phyloP scores from a whole-genome alignment of 2,329 filamentous ascomycete genomes.

The Chrysoporthe austroafricana region DNA sequence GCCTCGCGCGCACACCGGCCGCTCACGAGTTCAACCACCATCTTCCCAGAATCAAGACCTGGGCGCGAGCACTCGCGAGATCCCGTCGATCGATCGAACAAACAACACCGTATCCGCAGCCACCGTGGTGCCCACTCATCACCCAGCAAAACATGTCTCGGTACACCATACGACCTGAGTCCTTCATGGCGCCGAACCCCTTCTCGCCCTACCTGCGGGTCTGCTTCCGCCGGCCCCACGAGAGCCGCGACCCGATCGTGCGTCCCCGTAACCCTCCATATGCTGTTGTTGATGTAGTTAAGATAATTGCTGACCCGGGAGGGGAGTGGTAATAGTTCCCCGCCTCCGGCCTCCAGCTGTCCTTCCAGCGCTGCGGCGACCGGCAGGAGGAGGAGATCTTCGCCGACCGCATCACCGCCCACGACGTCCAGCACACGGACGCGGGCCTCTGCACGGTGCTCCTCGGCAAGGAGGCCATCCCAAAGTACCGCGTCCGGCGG shows the following conservation, averaged over 20 bases:
- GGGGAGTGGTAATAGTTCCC: slow-evolving; percentile 7
- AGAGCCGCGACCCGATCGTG: slow-evolving; percentile 27
- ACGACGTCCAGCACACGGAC: slow-evolving; percentile 21
- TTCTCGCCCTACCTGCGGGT: slow-evolving; percentile 24
- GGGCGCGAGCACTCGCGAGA: too few relatives aligned
- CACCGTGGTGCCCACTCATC: not conserved
- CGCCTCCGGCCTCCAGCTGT: slow-evolving; percentile 28
- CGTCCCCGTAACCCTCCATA: slow-evolving; percentile 1
- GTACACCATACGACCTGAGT: slow-evolving; percentile 23
- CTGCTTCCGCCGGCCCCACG: slow-evolving; percentile 25
- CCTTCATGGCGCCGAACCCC: slow-evolving; percentile 22
- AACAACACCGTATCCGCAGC: not conserved
- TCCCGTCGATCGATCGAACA: too few relatives aligned
- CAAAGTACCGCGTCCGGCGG: slow-evolving; percentile 14
- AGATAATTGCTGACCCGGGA: not conserved
- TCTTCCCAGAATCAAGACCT: too few relatives aligned
- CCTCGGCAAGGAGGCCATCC: slow-evolving; percentile 20
- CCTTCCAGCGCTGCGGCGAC: slow-evolving; percentile 21
- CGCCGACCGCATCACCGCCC: slow-evolving; percentile 23
- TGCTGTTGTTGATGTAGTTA: not conserved
- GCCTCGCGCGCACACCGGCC: too few relatives aligned
- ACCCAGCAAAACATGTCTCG: slow-evolving; percentile 15
- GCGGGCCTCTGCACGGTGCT: slow-evolving; percentile 24
- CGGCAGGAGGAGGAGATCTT: slow-evolving; percentile 21
- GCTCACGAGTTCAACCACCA: too few relatives aligned